These are phyloP conservation scores for Neoascochyta sp. DNA, from an alignment of 2,329 filamentous ascomycete species.

Conservation along the genomic window DNA sequence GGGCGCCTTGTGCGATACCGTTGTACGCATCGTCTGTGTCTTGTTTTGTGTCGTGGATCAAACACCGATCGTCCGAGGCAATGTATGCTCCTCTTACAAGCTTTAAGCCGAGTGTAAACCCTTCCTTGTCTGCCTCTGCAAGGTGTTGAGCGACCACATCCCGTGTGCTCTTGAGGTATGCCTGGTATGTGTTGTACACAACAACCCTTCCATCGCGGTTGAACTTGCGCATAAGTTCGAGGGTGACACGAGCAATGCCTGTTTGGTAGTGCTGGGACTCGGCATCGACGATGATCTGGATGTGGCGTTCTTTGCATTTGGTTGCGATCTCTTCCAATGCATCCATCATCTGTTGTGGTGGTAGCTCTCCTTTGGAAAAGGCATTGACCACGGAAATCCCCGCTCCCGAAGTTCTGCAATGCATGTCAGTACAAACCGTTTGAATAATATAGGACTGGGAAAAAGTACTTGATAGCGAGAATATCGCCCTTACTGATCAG, in stretches of 20 bases:
- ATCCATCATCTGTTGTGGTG: constrained; percentile 43
- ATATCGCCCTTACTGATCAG: constrained; percentile 30
- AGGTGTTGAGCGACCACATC: constrained; percentile 46
- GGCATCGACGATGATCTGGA: constrained; percentile 47
- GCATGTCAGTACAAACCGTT: constrained; percentile 9
- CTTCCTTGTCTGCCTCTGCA: constrained; percentile 43
- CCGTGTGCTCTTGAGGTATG: constrained; percentile 52
- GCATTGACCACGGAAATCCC: constrained; percentile 41
- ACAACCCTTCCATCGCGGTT: constrained; percentile 48
- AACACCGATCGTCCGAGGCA: constrained; percentile 45
- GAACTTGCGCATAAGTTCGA: constrained; percentile 50
- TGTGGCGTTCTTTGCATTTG: constrained; percentile 39
- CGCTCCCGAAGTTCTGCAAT: constrained; percentile 43
- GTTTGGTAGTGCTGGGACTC: constrained; percentile 47
- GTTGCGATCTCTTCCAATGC: constrained; percentile 43
- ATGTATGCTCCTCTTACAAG: constrained; percentile 58
- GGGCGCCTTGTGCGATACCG: constrained; percentile 55
- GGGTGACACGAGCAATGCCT: constrained; percentile 55
- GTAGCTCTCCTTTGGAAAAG: constrained; percentile 33
- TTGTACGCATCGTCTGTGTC: constrained; percentile 65
- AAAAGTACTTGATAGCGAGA: constrained; percentile 29
- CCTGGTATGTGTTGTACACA: constrained; percentile 66
- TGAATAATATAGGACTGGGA: neutral
- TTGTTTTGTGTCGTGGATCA: constrained; percentile 55
- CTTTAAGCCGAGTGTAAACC: constrained; percentile 55